These are phyloP conservation scores for Yamadazyma jaroonii DNA, from an alignment of 1,139 yeast species.

Conservation along the genomic window DNA sequence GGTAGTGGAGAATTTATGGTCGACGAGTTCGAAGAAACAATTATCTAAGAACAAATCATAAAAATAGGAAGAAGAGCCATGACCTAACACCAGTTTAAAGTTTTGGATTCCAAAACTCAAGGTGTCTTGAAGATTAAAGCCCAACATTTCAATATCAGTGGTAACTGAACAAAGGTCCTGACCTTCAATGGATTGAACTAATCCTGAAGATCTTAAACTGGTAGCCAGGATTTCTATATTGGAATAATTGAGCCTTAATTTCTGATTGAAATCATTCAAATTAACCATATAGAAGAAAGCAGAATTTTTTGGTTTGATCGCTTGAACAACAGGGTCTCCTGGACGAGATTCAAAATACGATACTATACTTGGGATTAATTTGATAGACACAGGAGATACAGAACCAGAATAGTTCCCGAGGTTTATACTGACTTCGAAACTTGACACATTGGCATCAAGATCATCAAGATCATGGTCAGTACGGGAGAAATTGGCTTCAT, in stretches of 20 bases:
- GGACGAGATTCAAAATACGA: neutral
- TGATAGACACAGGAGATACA: conserved; percentile 14
- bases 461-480: conserved; percentile 10
- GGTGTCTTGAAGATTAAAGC: neutral
- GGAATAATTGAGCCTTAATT: neutral
- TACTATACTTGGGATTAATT: conserved; percentile 3
- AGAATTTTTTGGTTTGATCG: conserved; percentile 3
- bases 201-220: conserved; percentile 4
- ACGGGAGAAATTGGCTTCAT: conserved; percentile 9
- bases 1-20: neutral
- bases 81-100: conserved; percentile 4
- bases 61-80: conserved; percentile 1
- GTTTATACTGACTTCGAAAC: conserved; percentile 18
- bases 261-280: conserved; percentile 6
- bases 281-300: conserved; percentile 6
- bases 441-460: conserved; percentile 12
- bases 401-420: conserved; percentile 23
- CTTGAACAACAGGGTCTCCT: no score
- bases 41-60: conserved; percentile 5
- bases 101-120: conserved; percentile 2
- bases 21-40: conserved; percentile 4
- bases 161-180: conserved; percentile 3
- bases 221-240: conserved; percentile 4
- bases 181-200: conserved; percentile 5
- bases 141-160: conserved; percentile 3